phyloP scores from a whole-genome alignment of 345 rosid genomes.

The Brassica nigra region DNA sequence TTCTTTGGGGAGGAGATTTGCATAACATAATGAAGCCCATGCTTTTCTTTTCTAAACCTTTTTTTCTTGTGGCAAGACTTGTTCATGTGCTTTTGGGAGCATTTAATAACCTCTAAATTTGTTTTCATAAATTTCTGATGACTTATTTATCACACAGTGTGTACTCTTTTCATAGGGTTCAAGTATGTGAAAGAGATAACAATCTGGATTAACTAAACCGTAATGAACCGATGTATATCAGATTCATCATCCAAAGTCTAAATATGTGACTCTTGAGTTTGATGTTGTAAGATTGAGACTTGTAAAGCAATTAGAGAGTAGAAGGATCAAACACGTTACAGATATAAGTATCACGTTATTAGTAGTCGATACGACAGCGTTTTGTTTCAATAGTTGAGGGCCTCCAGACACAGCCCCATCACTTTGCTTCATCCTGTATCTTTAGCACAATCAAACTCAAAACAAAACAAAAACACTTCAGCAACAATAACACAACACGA shows the following conservation, averaged over 20 bases:
- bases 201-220: not conserved
- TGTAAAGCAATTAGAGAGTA: constrained; percentile 7
- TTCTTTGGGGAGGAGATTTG: not conserved
- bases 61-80: not conserved
- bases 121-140: not conserved
- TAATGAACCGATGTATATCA: not conserved
- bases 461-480: not conserved
- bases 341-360: not conserved
- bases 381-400: not conserved
- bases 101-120: constrained; percentile 13
- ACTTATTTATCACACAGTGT: not conserved
- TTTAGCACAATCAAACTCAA: not conserved
- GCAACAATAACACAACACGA: not conserved
- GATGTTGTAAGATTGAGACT: constrained; percentile 16
- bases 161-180: not conserved
- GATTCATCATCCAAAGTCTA: not conserved
- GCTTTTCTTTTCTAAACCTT: not conserved
- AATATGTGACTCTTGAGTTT: not conserved
- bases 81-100: constrained; percentile 23
- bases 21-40: constrained; percentile 9
- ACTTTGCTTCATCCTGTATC: constrained; percentile 26
- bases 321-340: constrained; percentile 13
- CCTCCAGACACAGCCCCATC: constrained; percentile 32
- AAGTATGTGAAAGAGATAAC: not conserved
- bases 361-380: constrained; percentile 16